Conservation (phyloP, 169 alveolate genomes). For the Besnoitia besnoiti region DNA sequence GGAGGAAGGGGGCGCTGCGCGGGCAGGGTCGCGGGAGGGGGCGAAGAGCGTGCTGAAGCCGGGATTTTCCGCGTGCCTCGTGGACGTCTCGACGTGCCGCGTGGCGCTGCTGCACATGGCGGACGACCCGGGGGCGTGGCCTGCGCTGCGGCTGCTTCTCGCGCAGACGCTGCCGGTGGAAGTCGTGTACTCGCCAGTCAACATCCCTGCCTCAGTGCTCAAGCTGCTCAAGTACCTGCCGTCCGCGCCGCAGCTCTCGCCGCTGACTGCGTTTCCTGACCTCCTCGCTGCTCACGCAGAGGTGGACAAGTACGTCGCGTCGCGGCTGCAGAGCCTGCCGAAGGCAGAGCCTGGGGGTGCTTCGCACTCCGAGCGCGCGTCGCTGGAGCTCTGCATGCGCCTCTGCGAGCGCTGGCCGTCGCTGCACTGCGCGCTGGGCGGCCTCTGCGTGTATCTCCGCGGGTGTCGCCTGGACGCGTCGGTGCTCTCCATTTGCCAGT, state of each 20-base stretch:
- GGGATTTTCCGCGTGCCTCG: constrained; percentile 40
- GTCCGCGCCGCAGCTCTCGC: constrained; percentile 52
- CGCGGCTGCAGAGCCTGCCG: not conserved
- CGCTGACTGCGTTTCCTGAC: constrained; percentile 35
- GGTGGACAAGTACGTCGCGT: constrained; percentile 11
- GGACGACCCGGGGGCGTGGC: constrained; percentile 40
- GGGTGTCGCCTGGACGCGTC: constrained; percentile 4
- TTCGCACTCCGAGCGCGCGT: not conserved
- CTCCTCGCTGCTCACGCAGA: not conserved
- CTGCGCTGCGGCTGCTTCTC: constrained; percentile 32
- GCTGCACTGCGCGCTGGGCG: constrained; percentile 53
- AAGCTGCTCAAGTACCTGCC: constrained; percentile 41
- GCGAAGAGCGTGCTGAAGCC: not conserved
- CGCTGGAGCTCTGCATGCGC: not conserved
- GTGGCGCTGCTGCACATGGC: not conserved
- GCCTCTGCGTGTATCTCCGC: constrained; percentile 50
- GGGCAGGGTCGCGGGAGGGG: not conserved
- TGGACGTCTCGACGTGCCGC: constrained; percentile 54
- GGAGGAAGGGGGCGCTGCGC: not conserved
- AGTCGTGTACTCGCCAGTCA: constrained; percentile 45
- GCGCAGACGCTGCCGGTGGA: constrained; percentile 54
- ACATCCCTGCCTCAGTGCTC: constrained; percentile 42
- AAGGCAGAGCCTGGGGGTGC: not conserved
- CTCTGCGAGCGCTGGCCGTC: constrained; percentile 24
- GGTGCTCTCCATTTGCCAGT: constrained; percentile 11